Conservation (phyloP, 768 basidiomycete species). For the Termitomyces sp. region DNA sequence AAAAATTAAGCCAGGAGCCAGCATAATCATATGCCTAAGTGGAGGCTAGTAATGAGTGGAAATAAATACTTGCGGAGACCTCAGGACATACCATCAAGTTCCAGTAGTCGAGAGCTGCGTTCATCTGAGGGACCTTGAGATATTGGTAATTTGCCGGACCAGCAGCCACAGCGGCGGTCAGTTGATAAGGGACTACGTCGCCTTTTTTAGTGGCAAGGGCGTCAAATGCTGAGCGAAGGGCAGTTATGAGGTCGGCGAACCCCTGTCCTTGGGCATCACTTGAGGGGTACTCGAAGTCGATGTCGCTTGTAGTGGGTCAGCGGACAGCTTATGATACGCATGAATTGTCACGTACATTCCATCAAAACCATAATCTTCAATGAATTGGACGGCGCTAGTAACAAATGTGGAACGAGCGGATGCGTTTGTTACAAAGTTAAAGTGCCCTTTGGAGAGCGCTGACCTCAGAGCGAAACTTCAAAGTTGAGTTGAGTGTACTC, state of each 20-base stretch:
- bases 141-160: constrained; percentile 54
- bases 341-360: constrained; percentile 49
- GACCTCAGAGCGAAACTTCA: background rate
- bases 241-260: constrained; percentile 58
- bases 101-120: constrained; percentile 65
- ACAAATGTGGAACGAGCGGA: constrained; percentile 53
- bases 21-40: constrained; percentile 68
- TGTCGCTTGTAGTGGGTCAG: constrained; percentile 35
- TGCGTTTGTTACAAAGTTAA: constrained; percentile 53
- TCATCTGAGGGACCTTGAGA: constrained; percentile 57
- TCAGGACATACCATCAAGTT: constrained; percentile 63
- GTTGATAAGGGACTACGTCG: constrained; percentile 50
- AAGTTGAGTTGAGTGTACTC: background rate
- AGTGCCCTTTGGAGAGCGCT: constrained; percentile 39
- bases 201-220: constrained; percentile 52
- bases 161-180: constrained; percentile 61
- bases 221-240: constrained; percentile 58
- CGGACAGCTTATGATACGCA: background rate
- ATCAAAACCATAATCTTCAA: constrained; percentile 77
- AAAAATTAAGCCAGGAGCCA: constrained; percentile 66
- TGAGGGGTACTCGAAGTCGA: constrained; percentile 77
- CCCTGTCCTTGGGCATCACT: constrained; percentile 54
- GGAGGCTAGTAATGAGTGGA: background rate
- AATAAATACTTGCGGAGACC: background rate
- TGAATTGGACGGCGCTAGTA: constrained; percentile 49